Evolutionary conservation across 2,329 filamentous ascomycete species (phyloP).

Genomic region (Madurella fahalii): DNA sequence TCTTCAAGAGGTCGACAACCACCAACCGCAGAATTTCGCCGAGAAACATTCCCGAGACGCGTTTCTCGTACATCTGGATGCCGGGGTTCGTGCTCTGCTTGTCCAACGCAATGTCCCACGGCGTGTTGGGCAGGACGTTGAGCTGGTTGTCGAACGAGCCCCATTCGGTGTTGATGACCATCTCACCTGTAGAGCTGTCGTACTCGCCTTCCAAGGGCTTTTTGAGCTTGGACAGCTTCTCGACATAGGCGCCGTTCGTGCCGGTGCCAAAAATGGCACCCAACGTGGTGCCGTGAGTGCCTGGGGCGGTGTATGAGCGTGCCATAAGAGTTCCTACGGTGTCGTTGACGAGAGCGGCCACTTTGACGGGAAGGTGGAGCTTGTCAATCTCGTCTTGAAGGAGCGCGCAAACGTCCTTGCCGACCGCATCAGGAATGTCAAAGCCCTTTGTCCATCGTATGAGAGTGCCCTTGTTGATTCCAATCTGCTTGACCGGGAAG

Average conservation of each 20-base stretch:
- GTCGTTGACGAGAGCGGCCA: slow-evolving; percentile 95
- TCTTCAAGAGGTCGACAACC: slow-evolving; percentile 67
- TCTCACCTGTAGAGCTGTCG: slow-evolving; percentile 78
- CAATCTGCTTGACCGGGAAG: slow-evolving; percentile 90
- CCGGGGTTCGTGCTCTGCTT: slow-evolving; percentile 81
- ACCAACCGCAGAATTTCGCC: slow-evolving; percentile 85
- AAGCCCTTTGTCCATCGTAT: slow-evolving; percentile 99
- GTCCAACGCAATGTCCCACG: slow-evolving; percentile 78
- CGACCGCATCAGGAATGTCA: slow-evolving; percentile 89
- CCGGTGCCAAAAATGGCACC: slow-evolving; percentile 97
- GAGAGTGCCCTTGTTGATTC: slow-evolving; percentile 90
- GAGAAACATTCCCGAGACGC: slow-evolving; percentile 96
- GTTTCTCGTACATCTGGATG: slow-evolving; percentile 98
- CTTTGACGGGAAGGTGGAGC: slow-evolving; percentile 80
- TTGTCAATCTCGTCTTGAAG: slow-evolving; percentile 87
- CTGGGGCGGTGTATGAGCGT: slow-evolving; percentile 87
- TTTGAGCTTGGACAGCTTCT: slow-evolving; percentile 80
- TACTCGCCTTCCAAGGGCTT: slow-evolving; percentile 70
- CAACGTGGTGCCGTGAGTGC: slow-evolving; percentile 80
- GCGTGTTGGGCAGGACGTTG: slow-evolving; percentile 78
- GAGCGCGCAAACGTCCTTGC: slow-evolving; percentile 88
- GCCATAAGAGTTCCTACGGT: slow-evolving; percentile 98
- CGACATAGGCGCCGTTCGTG: slow-evolving; percentile 95
- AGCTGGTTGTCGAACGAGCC: slow-evolving; percentile 95
- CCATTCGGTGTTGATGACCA: slow-evolving; percentile 99